Evolutionary conservation across 2,329 filamentous ascomycete genomes (phyloP).

Genomic region (Plectosphaerella cucumerina): DNA sequence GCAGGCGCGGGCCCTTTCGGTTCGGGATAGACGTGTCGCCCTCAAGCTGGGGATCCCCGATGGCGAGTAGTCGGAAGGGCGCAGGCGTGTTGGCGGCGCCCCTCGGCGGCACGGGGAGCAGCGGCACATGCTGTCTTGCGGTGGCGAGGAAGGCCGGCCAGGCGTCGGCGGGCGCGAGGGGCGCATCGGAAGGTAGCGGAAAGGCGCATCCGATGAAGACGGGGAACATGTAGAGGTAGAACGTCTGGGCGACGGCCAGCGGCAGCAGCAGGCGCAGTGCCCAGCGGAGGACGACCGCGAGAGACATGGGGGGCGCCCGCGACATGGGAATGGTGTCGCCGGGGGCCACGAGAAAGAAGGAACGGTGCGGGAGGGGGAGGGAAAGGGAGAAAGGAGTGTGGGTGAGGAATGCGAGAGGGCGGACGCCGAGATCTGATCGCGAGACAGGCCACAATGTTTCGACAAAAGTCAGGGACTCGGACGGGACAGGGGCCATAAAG

Average conservation of each 20-base stretch:
- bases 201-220: conserved; percentile 77
- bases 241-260: conserved; percentile 63
- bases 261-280: conserved; percentile 55
- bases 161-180: conserved; percentile 10
- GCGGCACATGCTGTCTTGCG: conserved; percentile 21
- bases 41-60: conserved; percentile 91
- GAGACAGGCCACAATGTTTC: background rate
- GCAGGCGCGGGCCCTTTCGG: conserved; percentile 46
- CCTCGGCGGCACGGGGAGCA: conserved; percentile 14
- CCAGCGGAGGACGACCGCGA: conserved; percentile 51
- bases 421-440: background rate
- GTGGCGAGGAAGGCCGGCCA: conserved; percentile 32
- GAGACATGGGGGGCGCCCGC: conserved; percentile 38
- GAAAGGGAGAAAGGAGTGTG: background rate
- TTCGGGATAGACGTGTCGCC: conserved; percentile 80
- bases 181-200: conserved; percentile 44
- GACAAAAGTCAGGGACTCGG: background rate
- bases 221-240: conserved; percentile 87
- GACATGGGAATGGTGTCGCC: background rate
- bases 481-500: background rate
- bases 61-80: conserved; percentile 80
- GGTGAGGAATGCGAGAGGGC: background rate
- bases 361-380: background rate
- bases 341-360: background rate
- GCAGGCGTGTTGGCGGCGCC: conserved; percentile 37